These are phyloP conservation scores for Remersonia thermophila DNA, from an alignment of 2,329 filamentous ascomycete species.

Conservation along the genomic window DNA sequence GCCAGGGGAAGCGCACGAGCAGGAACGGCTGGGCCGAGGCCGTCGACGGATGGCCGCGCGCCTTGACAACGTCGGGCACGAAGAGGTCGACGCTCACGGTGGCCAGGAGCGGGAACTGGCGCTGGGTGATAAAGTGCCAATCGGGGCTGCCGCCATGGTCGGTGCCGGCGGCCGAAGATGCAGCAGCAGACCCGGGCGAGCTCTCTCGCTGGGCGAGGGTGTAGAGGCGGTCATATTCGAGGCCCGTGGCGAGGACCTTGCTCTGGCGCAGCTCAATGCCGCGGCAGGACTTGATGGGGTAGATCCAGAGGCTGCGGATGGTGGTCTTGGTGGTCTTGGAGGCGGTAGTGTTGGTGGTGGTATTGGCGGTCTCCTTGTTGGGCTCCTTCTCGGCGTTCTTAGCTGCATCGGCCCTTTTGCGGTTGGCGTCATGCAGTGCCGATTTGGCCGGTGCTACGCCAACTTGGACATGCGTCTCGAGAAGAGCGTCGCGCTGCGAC, in stretches of 20 bases:
- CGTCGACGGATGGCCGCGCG: slow-evolving; percentile 33
- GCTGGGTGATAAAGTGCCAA: slow-evolving; percentile 63
- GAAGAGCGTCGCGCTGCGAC: slow-evolving; percentile 39
- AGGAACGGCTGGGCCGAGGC: slow-evolving; percentile 41
- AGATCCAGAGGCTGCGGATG: slow-evolving; percentile 58
- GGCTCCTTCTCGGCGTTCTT: background rate
- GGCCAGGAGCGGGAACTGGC: slow-evolving; percentile 58
- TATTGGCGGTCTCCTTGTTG: background rate
- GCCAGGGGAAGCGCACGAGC: slow-evolving; percentile 55
- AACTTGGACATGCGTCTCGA: slow-evolving; percentile 40
- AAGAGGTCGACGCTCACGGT: slow-evolving; percentile 56
- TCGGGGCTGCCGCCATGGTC: slow-evolving; percentile 15
- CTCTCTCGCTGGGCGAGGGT: slow-evolving; percentile 59
- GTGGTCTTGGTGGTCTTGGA: background rate
- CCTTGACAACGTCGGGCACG: slow-evolving; percentile 48
- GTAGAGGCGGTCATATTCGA: slow-evolving; percentile 73
- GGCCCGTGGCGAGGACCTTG: slow-evolving; percentile 53
- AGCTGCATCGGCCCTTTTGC: background rate
- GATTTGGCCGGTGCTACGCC: slow-evolving; percentile 29
- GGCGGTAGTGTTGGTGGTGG: background rate
- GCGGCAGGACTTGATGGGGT: slow-evolving; percentile 72
- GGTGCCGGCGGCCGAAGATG: slow-evolving; percentile 24
- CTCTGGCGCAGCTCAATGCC: slow-evolving; percentile 60
- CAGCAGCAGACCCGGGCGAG: no score
- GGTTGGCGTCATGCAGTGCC: slow-evolving; percentile 22